Base-by-base conservation (phyloP, 768 basidiomycete genomes). In the Macrolepiota albuminosa region DNA sequence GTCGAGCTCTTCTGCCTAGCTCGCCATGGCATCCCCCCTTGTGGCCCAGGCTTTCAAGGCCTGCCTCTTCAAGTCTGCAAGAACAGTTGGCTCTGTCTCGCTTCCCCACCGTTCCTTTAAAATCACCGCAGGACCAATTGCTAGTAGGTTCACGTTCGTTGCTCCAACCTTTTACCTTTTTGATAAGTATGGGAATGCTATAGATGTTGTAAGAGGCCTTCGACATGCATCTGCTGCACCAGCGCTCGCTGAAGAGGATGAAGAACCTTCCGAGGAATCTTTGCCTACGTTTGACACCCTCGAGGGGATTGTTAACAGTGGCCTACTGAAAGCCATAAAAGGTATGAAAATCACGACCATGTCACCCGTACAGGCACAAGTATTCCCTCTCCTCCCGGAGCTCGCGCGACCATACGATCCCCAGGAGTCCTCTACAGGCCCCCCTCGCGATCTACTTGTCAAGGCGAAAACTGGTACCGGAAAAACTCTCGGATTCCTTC, bases 401-500 rank as follows among this genome's bases (percentile, higher is more conserved):
- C 76, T 97, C 29, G 80, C 83, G 14, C 69, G 75, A 18, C 84
- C 88, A 10, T 80, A 83, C 67, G 67, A 78, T 55, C 63, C 76
- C 0, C 63, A 70, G 33, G 73, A 68, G 45, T 63, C 67, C 33
- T 51, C 39, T 50, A 61, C 62, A 3, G 63, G 67, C 24, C 59
- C 61, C 14, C 68, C 76, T 18, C 83, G 87, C 6, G 94, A 98
- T 70, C 71, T 95, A 26, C 78, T 96, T 48, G 92, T 95, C 58
- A 88, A 91, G 69, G 90, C 93, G 5, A 89, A 87, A 70, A 93
- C 93, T 0, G 92, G 93, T 33, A 93, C 93, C 0, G 93, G 92
- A 36, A 96, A 95, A 74, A 95, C 93, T 0, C 74, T 94, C 37
- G 92, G 85, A 0, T 96, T 95, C 78, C 83, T 97, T 57, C 80